phyloP scores from a whole-genome alignment of 1,139 yeast species.

The Kurtzmaniella quercitrusa region DNA sequence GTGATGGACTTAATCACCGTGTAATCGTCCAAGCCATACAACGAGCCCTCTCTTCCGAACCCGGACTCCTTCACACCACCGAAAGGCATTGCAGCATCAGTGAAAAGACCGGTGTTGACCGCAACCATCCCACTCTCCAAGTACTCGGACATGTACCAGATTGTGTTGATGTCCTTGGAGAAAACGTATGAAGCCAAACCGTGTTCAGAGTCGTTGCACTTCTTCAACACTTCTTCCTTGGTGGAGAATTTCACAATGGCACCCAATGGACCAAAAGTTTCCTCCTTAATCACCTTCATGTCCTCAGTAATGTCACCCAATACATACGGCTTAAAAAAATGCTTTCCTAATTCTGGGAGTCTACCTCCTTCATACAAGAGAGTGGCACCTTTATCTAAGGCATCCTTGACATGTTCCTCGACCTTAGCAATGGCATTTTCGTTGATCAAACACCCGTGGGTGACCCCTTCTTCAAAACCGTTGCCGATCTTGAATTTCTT shows the following conservation, averaged over 20 bases:
- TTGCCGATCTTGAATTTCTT: constrained; percentile 36
- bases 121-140: constrained; percentile 82
- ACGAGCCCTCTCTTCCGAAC: constrained; percentile 78
- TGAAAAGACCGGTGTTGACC: constrained; percentile 67
- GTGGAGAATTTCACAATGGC: constrained; percentile 37
- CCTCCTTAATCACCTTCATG: constrained; percentile 38
- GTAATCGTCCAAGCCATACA: constrained; percentile 73
- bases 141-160: constrained; percentile 46
- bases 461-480: constrained; percentile 39
- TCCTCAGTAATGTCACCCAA: constrained; percentile 35
- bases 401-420: constrained; percentile 38
- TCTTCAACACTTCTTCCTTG: constrained; percentile 34
- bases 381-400: constrained; percentile 38
- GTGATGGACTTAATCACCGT: constrained; percentile 46
- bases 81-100: constrained; percentile 71
- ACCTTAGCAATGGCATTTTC: constrained; percentile 37
- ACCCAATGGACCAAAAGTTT: constrained; percentile 47
- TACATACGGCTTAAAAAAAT: constrained; percentile 40
- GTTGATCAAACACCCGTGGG: constrained; percentile 44
- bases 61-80: constrained; percentile 83
- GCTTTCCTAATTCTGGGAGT: constrained; percentile 34
- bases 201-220: constrained; percentile 37
- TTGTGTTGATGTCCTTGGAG: constrained; percentile 45
- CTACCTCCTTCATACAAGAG: constrained; percentile 38
- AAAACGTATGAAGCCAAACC: constrained; percentile 46